Percentiles rank a stretch among this genome's conserved stretches.
Conservation (phyloP, 1,284 basidiomycete genomes). For the Fomes fomentarius region DNA sequence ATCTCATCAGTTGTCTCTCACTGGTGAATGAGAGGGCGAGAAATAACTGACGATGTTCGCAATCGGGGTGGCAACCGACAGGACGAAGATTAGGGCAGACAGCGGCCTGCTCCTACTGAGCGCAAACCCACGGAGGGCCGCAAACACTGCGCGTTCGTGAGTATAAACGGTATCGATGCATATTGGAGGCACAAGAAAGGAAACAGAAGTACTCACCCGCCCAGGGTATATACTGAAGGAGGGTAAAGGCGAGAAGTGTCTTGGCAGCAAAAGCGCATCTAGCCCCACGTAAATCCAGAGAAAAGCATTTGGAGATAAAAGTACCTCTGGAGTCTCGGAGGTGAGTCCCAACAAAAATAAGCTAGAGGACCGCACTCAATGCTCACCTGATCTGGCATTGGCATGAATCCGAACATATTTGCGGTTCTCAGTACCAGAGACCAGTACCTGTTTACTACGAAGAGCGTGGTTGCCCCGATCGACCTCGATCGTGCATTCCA, state of each 20-base stretch:
- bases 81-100: background rate
- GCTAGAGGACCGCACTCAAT: background rate
- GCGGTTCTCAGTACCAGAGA: background rate
- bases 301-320: no score
- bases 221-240: constrained; percentile 7
- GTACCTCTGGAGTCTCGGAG: background rate
- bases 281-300: no score
- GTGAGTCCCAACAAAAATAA: no score
- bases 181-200: no score
- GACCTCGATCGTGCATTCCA: no score
- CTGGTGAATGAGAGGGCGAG: no score
- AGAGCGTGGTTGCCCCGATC: background rate
- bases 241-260: constrained; percentile 1
- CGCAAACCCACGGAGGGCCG: background rate
- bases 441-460: constrained; percentile 8
- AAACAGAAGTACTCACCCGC: background rate
- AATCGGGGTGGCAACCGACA: background rate
- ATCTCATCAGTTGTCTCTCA: no score
- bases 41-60: background rate
- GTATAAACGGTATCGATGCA: background rate
- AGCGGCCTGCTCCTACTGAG: background rate
- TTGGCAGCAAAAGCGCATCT: constrained; percentile 1
- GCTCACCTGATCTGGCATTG: constrained; percentile 1
- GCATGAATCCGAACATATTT: constrained; percentile 3
- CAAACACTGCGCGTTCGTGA: background rate